Base-by-base conservation (phyloP, 306 rosid genomes). In the Vachellia pachyceras region DNA sequence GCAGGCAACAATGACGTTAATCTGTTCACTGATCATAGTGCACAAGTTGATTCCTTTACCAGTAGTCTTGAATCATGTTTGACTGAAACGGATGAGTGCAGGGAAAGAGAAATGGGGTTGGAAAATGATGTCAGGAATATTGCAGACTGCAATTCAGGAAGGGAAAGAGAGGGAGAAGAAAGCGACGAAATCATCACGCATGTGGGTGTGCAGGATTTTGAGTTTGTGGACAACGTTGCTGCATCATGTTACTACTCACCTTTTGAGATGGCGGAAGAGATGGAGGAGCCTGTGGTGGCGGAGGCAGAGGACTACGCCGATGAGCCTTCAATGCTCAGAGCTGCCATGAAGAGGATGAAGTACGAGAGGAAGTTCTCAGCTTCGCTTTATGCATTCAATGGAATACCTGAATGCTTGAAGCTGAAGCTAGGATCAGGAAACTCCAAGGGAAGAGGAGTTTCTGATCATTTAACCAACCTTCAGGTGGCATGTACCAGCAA, bases 281-380 rank as follows among this genome's bases (percentile, higher is more conserved):
- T 92, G n/a, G 94, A 85, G 70, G 94, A 89, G 61, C 79, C 86
- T 22, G 86, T 83, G 83, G 86, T 82, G 82, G 87, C 82, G 82
- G 98, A 91, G 69, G n/a, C 82, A 8, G 98, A 85, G 80, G 80
- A 80, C 78, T 86, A 23, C 64, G 83, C 64, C 2, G 97, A 92
- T 52, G 94, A 94, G 84, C 94, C 97, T 77, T 89, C 97, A 15
- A 91, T 94, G 94, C 80, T 94, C 25, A 90, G 90, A 82, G 97
- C 83, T 39, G 93, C 91, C 45, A 94, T 95, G 95, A 95, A 90
- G 78, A 92, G 97, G 83, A 91, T 92, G 98, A 90, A 88, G 70
- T 95, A 92, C 80, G 98, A 95, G 76, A 92, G 98, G 63, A 95
- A 95, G 35, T 85, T 90, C 84, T 95, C 98, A 29, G 98, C 98